These are phyloP conservation scores for Psilocybe sp. DNA, from an alignment of 768 basidiomycete genomes.

Conservation along the genomic window DNA sequence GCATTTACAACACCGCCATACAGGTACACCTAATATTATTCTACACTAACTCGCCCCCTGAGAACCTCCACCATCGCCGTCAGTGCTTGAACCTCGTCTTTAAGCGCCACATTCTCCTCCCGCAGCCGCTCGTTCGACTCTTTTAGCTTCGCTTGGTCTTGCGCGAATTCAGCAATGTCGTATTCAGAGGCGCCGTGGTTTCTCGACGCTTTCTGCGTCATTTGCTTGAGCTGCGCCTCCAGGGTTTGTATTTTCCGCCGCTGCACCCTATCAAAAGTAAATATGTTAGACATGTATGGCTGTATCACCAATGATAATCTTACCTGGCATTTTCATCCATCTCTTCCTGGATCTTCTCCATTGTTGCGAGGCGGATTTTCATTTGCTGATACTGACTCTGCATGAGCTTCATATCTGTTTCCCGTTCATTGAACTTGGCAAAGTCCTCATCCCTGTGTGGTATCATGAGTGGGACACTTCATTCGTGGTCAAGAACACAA, in stretches of 20 bases:
- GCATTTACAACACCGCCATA: neutral
- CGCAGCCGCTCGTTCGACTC: constrained; percentile 50
- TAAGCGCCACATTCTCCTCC: constrained; percentile 52
- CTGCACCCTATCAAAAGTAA: constrained; percentile 37
- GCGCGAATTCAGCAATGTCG: constrained; percentile 42
- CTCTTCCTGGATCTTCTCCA: constrained; percentile 48
- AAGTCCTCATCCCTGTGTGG: constrained; percentile 70
- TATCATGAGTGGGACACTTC: neutral
- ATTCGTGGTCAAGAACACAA: neutral
- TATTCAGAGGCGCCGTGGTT: constrained; percentile 28
- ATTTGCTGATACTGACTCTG: constrained; percentile 62
- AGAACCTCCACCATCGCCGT: constrained; percentile 68
- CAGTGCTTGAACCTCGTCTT: constrained; percentile 55
- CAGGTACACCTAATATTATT: neutral
- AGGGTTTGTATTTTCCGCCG: constrained; percentile 62
- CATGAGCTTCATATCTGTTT: constrained; percentile 54
- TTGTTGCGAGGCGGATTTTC: constrained; percentile 59
- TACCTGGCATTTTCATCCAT: constrained; percentile 63
- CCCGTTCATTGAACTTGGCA: constrained; percentile 62
- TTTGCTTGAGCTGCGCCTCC: constrained; percentile 51
- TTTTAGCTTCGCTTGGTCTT: constrained; percentile 44
- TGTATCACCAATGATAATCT: constrained; percentile 9
- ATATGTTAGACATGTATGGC: neutral
- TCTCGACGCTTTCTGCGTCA: constrained; percentile 39
- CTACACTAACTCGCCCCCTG: constrained; percentile 48